Percentiles rank a stretch among this genome's conserved stretches.
Conservation (phyloP, 108 stramenopile genomes). For the Pseudonitzschia pungens region DNA sequence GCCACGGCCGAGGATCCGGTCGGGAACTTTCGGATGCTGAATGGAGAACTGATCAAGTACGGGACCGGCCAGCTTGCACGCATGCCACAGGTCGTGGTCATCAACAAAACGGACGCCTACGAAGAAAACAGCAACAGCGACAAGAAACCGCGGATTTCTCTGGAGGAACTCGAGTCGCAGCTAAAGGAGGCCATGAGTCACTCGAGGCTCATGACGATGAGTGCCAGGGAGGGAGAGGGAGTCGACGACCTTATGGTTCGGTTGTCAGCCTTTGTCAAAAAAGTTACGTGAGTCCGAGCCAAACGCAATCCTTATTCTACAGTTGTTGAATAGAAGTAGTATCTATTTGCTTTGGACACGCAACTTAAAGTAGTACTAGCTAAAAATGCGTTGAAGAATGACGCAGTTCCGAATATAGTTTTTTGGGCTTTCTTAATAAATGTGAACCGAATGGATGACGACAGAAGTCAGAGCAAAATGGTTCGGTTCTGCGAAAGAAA, state of each 20-base stretch:
- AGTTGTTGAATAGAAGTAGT: too few relatives aligned
- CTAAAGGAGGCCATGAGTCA: constrained; percentile 74
- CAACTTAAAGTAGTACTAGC: too few relatives aligned
- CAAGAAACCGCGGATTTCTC: constrained; percentile 8
- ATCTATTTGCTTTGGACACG: too few relatives aligned
- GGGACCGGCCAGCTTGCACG: constrained; percentile 84
- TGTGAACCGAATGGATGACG: too few relatives aligned
- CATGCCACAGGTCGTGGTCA: constrained; percentile 94
- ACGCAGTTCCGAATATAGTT: too few relatives aligned
- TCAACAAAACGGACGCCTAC: constrained; percentile 92
- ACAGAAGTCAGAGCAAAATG: too few relatives aligned
- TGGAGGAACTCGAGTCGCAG: constrained; percentile 56
- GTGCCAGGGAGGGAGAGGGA: constrained; percentile 83
- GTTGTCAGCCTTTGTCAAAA: constrained; percentile 80
- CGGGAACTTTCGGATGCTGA: constrained; percentile 93
- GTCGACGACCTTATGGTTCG: constrained; percentile 86
- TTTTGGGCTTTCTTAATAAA: too few relatives aligned
- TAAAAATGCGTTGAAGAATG: too few relatives aligned
- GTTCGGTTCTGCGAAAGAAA: too few relatives aligned
- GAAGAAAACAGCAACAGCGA: constrained; percentile 17
- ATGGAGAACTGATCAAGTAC: constrained; percentile 88
- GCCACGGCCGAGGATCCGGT: constrained; percentile 86
- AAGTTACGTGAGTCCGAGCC: constrained; percentile 48
- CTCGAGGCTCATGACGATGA: constrained; percentile 83
- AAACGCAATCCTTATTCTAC: too few relatives aligned